phyloP scores from a whole-genome alignment of 768 basidiomycete genomes.

The Neoboletus subvelutipes region DNA sequence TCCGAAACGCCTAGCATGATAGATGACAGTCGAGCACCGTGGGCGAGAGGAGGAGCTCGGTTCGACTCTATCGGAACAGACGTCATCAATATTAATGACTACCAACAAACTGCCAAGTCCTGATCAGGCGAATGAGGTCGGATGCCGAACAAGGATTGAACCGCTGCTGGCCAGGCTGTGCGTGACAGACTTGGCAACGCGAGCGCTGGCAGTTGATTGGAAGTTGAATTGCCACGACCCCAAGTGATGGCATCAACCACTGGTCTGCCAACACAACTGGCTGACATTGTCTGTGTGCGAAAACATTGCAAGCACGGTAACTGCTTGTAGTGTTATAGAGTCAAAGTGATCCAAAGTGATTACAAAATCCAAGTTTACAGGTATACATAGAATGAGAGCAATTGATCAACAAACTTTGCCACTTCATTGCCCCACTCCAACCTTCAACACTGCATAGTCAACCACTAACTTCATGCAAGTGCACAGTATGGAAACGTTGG shows the following conservation, averaged over 20 bases:
- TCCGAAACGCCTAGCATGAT: not conserved
- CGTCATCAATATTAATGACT: not conserved
- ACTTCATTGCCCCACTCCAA: not conserved
- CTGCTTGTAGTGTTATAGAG: not conserved
- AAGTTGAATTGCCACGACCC: not conserved
- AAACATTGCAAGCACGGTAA: not conserved
- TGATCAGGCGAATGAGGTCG: not conserved
- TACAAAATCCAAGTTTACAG: not conserved
- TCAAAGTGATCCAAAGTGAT: not conserved
- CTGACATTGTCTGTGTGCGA: too few relatives aligned
- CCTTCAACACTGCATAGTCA: not conserved
- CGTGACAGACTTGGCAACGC: too few relatives aligned
- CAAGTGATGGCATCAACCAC: not conserved
- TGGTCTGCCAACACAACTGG: not conserved
- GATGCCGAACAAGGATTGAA: not conserved
- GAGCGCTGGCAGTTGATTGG: not conserved
- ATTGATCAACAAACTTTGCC: not conserved
- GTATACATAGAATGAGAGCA: not conserved
- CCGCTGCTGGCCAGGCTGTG: not conserved
- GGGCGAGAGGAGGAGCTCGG: not conserved
- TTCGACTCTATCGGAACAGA: not conserved
- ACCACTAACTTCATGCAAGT: not conserved
- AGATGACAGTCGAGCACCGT: not conserved
- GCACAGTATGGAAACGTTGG: constrained; percentile 18
- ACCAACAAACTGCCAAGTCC: not conserved